Evolutionary conservation across 225 moss, liverwort and hornwort species (phyloP).

Genomic region (Pseudoscleropodium purum): DNA sequence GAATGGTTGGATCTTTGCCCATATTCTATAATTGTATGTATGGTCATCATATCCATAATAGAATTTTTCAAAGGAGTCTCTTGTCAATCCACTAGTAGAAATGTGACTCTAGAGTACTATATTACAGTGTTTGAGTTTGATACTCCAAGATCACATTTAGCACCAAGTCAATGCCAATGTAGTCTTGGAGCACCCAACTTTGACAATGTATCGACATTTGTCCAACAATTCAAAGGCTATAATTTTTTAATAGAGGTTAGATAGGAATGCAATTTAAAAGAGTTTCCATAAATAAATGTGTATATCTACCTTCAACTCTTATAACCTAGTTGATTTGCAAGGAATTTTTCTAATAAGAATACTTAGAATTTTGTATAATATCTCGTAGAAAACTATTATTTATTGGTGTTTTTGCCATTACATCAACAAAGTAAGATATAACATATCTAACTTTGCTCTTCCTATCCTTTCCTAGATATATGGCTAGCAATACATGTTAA

Average conservation of each 20-base stretch:
- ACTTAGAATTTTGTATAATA: not conserved
- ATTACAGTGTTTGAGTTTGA: fast-evolving
- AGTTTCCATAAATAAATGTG: too few species aligned
- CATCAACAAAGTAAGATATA: not conserved
- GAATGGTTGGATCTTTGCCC: not conserved
- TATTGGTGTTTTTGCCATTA: not conserved
- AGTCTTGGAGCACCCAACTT: not conserved
- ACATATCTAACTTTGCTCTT: not conserved
- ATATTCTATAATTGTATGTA: not conserved
- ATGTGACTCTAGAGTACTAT: fast-evolving
- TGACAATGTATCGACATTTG: not conserved
- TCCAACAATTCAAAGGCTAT: fast-evolving
- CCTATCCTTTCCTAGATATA: not conserved
- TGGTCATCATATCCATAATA: too few species aligned
- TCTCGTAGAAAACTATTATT: not conserved
- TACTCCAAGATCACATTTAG: not conserved
- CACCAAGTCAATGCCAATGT: not conserved
- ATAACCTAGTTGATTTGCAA: not conserved
- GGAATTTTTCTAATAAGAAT: not conserved
- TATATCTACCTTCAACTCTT: not conserved
- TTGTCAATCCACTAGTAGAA: not conserved
- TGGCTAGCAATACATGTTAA: not conserved
- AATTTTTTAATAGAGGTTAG: not conserved
- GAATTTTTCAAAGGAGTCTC: fast-evolving
- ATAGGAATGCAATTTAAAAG: not conserved